Evolutionary conservation across 305 asterid species (phyloP).

Genomic region (Solanum hybrid): DNA sequence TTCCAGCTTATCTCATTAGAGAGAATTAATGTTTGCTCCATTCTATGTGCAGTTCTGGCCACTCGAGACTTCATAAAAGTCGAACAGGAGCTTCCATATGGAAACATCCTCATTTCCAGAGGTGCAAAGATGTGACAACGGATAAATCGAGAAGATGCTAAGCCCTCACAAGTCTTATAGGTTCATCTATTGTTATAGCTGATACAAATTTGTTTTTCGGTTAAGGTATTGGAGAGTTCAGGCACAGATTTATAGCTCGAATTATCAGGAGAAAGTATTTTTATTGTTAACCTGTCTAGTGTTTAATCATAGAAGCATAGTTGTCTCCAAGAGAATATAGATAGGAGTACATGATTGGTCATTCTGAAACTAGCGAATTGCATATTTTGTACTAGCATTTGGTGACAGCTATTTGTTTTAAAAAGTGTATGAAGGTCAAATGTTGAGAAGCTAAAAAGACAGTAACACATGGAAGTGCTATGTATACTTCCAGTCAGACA

Average conservation of each 20-base stretch:
- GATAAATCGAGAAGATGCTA: neutral
- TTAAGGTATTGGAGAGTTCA: neutral
- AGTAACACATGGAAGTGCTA: neutral
- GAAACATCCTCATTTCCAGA: conserved; percentile 60
- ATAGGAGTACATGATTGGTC: neutral
- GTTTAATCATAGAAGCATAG: neutral
- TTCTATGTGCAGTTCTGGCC: conserved; percentile 52
- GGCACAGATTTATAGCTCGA: neutral
- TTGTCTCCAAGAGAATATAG: neutral
- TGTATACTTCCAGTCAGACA: neutral
- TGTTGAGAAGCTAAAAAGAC: neutral
- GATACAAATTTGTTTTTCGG: neutral
- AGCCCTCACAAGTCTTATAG: neutral
- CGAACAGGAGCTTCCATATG: conserved; percentile 49
- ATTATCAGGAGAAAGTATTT: neutral
- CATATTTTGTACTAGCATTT: neutral
- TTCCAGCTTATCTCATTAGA: neutral
- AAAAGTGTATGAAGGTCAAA: neutral
- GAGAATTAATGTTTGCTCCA: neutral
- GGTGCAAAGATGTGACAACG: conserved; percentile 55
- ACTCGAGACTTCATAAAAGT: conserved; percentile 45
- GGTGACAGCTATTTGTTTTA: neutral
- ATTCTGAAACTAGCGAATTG: neutral
- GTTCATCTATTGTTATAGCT: neutral
- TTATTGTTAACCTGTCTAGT: neutral